Evolutionary conservation across 805 yeast genomes (phyloP), one percentile per base, ranked within the genome.

Genomic region (Priceomyces medius): DNA sequence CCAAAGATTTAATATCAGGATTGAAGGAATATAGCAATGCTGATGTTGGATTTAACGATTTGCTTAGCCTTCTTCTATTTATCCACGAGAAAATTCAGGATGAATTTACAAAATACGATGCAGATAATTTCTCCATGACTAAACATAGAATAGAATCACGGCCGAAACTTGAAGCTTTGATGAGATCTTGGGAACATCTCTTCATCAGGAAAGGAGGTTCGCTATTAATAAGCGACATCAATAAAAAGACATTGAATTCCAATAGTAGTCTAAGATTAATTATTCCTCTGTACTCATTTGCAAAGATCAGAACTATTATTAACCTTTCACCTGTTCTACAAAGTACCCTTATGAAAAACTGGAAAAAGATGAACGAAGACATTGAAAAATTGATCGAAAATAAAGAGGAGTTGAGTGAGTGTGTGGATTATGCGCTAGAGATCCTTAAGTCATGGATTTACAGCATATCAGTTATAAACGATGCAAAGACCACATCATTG

Each of bases 401-500:
- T 54, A 73, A 78, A 38, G 88, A 83, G 46, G 81, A 83, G 3
- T 64, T 83, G 37, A 73, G 83, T 38, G 89, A 83, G 53, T 77
- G 85, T 7, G 71, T 82, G 2, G 71, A 70, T 31, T 74, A 78
- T 49, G 76, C 83, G 1, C 54, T 81, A 33, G 81, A 75, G 45
- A 76, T 84, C 20, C 66, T 85, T 41, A 76, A 80, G 44, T 63
- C 84, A 31, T 85, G 93, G 95, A 78, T 79, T 36, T 84, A 80
- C 47, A 79, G 83, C 37, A 80, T 83, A n/a, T 75, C 83, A 2
- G 77, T 80, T 37, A 76, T 75, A 20, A 76, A 77, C 39, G 84
- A 83, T 56, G 81, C 85, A 0, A 82, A 79, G 47, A 77, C 79
- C 55, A 79, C 85, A 0, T 79, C 87, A 1, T 73, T 83, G 23